Evolutionary conservation across 2,329 filamentous ascomycete species (phyloP).

Genomic region (Claviceps sp.): DNA sequence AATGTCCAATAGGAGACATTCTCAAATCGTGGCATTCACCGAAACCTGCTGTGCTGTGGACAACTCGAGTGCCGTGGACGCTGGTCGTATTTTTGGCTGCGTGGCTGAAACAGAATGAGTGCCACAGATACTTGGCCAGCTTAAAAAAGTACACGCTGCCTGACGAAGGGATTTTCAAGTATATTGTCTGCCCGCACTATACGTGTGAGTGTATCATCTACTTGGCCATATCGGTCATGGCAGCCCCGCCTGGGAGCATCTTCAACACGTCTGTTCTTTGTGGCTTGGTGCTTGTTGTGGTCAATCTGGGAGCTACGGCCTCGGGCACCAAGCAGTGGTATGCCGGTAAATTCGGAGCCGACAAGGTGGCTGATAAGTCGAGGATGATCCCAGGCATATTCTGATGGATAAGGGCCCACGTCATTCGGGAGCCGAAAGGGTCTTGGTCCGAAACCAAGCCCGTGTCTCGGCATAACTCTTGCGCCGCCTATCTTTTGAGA

Average conservation of each 20-base stretch:
- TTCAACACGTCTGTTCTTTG: slow-evolving; percentile 63
- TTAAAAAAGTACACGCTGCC: slow-evolving; percentile 78
- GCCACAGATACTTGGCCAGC: slow-evolving; percentile 55
- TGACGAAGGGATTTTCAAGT: slow-evolving; percentile 54
- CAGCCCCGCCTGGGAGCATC: slow-evolving; percentile 51
- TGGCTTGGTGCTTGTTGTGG: slow-evolving; percentile 57
- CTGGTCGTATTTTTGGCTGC: slow-evolving; percentile 54
- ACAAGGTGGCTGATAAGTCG: slow-evolving; percentile 50
- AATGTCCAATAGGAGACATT: slow-evolving; percentile 17
- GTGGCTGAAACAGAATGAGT: slow-evolving; percentile 61
- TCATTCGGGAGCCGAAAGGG: no score
- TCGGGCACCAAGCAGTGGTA: slow-evolving; percentile 71
- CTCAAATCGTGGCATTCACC: slow-evolving; percentile 19
- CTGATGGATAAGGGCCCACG: slow-evolving; percentile 15
- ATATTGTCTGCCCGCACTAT: slow-evolving; percentile 78
- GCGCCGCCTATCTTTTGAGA: slow-evolving; percentile 17
- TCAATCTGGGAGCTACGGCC: slow-evolving; percentile 75
- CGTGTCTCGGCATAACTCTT: no score
- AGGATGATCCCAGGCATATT: slow-evolving; percentile 64
- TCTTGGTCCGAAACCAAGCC: no score
- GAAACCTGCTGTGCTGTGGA: slow-evolving; percentile 8
- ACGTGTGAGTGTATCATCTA: slow-evolving; percentile 81
- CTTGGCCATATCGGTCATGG: slow-evolving; percentile 57
- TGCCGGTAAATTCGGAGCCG: slow-evolving; percentile 54
- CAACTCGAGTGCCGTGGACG: slow-evolving; percentile 26